Conservation (phyloP, 805 yeast species). For the Jamesozyma gamospora region DNA sequence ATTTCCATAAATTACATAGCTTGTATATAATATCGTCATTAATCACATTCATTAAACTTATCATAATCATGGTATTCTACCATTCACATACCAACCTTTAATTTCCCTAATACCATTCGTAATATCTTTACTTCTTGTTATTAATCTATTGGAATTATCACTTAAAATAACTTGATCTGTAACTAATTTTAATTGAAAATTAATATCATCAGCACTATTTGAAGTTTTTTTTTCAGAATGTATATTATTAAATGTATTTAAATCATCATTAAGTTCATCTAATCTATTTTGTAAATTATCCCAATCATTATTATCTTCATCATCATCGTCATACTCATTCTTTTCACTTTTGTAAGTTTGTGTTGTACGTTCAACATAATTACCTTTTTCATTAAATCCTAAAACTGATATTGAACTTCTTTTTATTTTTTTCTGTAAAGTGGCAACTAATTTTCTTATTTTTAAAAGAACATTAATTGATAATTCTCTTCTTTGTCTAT, state of each 20-base stretch:
- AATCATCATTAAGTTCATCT: constrained; percentile 19
- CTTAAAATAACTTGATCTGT: constrained; percentile 15
- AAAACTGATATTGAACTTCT: constrained; percentile 34
- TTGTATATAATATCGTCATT: no score
- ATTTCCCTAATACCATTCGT: constrained; percentile 29
- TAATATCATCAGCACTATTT: constrained; percentile 15
- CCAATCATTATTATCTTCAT: constrained; percentile 8
- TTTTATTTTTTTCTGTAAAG: constrained; percentile 20
- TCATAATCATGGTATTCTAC: constrained; percentile 21
- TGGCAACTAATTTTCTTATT: constrained; percentile 23
- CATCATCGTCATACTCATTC: constrained; percentile 10
- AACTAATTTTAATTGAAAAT: constrained; percentile 23
- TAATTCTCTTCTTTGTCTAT: constrained; percentile 32
- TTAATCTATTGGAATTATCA: constrained; percentile 5
- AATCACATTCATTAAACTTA: no score
- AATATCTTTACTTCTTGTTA: constrained; percentile 11
- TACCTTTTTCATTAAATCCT: constrained; percentile 32
- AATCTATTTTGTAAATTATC: constrained; percentile 21
- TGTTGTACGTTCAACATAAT: constrained; percentile 23
- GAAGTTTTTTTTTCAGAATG: constrained; percentile 10
- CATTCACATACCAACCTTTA: constrained; percentile 34
- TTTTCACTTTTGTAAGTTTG: constrained; percentile 15
- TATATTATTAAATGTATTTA: constrained; percentile 23
- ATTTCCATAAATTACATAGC: background rate
- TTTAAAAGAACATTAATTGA: constrained; percentile 22